Base-by-base conservation (phyloP, 179 eudicot genomes). In the Camellia oleifera region DNA sequence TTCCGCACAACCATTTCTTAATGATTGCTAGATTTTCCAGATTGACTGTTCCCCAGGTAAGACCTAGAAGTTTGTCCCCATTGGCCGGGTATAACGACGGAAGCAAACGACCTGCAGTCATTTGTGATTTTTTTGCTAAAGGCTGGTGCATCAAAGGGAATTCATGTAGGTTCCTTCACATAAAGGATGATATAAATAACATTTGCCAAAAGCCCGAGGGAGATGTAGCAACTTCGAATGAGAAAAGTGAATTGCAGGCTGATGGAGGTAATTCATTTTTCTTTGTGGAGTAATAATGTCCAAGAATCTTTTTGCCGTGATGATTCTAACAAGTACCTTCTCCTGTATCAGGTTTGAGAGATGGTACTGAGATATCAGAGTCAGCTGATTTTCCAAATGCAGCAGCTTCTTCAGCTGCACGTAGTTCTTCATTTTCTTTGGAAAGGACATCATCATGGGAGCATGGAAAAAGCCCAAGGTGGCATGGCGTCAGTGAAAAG, bases 81-180 rank as follows among this genome's bases (percentile, higher is more conserved):
- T 83, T 54, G 74, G 78, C 73, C 15, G 92, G 84, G 72, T 61
- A 73, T 53, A 88, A 80, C 76, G 84, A 78, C 75, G 84, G 77
- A 80, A 91, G 77, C 78, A 94, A 96, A 83, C 87, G 91, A 78
- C 84, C 87, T 40, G 91, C 90, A 62, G 73, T 89, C 66, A 62
- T 85, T 58, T 96, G 99, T 70, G 91, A 92, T 40, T 96, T 84
- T 84, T 93, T 88, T 83, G 90, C 91, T 54, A 88, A 91, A 85
- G 99, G 99, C 81, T 96, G 99, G 99, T 96, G 99, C 86, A 92
- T 96, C 74, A 96, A 88, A 87, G 99, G 98, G 80, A 88, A 84
- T 75, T 87, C 92, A 32, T 96, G 99, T 88, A 91, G 89, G 85
- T 92, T 96, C 81, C 91, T 90, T 82, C 99, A 96, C 79, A 78